These are phyloP conservation scores for Pelomyxa schiedti DNA, from an alignment of 78 protist genomes.

Conservation along the genomic window DNA sequence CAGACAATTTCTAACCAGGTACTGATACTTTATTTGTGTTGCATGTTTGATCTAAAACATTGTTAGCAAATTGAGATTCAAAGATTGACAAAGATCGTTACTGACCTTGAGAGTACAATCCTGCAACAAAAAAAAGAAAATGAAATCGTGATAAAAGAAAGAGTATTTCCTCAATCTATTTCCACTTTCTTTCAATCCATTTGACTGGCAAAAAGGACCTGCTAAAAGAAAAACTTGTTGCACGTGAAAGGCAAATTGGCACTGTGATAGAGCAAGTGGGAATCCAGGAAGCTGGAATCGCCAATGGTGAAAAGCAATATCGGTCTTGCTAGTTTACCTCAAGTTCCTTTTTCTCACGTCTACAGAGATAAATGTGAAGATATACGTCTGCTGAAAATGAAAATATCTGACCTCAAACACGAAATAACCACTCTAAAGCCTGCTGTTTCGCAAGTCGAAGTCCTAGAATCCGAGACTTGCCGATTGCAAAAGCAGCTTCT, in stretches of 20 bases:
- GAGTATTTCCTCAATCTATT: slow-evolving; percentile 6
- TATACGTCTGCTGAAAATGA: slow-evolving; percentile 47
- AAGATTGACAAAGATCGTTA: slow-evolving; percentile 53
- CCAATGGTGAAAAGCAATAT: slow-evolving; percentile 74
- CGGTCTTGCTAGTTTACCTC: too few relatives aligned
- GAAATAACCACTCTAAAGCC: slow-evolving; percentile 14
- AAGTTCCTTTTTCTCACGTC: too few relatives aligned
- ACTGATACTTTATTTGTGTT: too few relatives aligned
- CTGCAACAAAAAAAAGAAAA: slow-evolving; percentile 53
- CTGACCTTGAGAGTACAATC: slow-evolving; percentile 55
- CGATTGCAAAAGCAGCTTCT: slow-evolving; percentile 69
- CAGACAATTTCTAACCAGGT: neutral
- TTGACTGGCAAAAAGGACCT: slow-evolving; percentile 32
- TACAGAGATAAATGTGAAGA: slow-evolving; percentile 50
- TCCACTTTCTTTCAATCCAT: neutral
- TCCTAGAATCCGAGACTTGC: slow-evolving; percentile 38
- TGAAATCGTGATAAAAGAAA: slow-evolving; percentile 55
- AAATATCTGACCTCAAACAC: slow-evolving; percentile 38
- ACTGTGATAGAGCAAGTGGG: slow-evolving; percentile 79
- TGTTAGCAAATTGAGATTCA: slow-evolving; percentile 42
- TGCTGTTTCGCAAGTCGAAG: slow-evolving; percentile 16
- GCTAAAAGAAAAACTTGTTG: slow-evolving; percentile 76
- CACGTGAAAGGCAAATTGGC: slow-evolving; percentile 86
- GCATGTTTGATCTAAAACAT: neutral
- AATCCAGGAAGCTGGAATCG: slow-evolving; percentile 65